Conservation (phyloP, 2,329 filamentous ascomycete species). For the Calonectria fujianensis region DNA sequence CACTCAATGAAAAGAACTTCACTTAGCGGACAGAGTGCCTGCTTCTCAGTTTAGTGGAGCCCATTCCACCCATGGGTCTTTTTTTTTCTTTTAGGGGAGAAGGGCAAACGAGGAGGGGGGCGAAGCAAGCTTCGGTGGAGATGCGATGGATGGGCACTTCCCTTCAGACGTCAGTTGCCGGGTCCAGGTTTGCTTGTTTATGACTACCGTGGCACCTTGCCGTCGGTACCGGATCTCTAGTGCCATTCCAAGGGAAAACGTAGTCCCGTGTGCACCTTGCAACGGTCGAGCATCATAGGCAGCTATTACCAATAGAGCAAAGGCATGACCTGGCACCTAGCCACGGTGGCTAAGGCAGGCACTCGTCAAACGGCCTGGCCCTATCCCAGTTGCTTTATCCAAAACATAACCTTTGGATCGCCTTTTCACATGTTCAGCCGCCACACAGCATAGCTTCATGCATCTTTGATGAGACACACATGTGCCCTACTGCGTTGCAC, state of each 20-base stretch:
- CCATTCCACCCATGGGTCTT: conserved; percentile 15
- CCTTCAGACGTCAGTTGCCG: conserved; percentile 6
- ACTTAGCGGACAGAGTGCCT: neutral
- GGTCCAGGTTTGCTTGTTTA: neutral
- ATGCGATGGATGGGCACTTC: conserved; percentile 5
- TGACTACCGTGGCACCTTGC: conserved; percentile 13
- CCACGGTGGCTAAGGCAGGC: neutral
- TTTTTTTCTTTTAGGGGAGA: conserved; percentile 3
- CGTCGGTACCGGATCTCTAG: conserved; percentile 8
- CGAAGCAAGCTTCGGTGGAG: conserved; percentile 20
- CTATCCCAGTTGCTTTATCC: neutral
- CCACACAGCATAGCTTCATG: conserved; percentile 4
- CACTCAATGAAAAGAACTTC: neutral
- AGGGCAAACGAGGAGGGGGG: conserved; percentile 13
- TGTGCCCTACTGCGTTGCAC: conserved; percentile 27
- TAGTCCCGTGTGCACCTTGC: neutral
- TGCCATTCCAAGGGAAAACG: neutral
- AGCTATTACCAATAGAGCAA: neutral
- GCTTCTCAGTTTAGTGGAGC: conserved; percentile 25
- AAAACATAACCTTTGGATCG: neutral
- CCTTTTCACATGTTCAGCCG: neutral
- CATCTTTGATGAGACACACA: conserved; percentile 23
- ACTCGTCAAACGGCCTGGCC: neutral
- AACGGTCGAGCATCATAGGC: neutral
- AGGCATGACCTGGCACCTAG: neutral